Base-by-base conservation (phyloP, 2,329 filamentous ascomycete genomes). In the Diaporthe australafricana region DNA sequence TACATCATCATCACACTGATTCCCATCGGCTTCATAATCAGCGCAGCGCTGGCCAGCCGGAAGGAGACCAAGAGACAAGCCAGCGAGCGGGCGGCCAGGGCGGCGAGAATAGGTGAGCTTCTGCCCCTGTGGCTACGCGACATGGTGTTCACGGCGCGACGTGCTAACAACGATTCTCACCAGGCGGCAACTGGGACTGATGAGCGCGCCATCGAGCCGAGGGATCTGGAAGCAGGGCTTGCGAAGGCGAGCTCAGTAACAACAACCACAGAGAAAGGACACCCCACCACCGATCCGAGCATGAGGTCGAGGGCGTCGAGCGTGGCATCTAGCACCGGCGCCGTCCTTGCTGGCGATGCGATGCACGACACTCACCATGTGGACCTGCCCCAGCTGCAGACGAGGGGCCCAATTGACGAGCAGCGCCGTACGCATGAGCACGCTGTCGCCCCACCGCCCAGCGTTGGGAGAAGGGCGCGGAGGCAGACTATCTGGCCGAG, bases 1-100 rank as follows among this genome's bases (percentile, higher is more conserved):
- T 72, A 70, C 71, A 35, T 67, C 42, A 47, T 72, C 42, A 57
- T 72, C 47, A 42, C 40, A 42, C 20, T 72, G 25, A 27, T 72
- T 30, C 67, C 67, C 30, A 42, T 72, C 32, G 67, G 47, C 57
- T 70, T 72, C 57, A 32, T 70, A 30, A 9, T 30, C 20, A 17
- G 25, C 32, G 67, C 52, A 20, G 56, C 25, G 25, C 50, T 65
- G 42, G 27, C 67, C 8, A 56, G 25, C 12, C 67, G 71, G 42
- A 38, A 70, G 22, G 47, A 45, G 25, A 55, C 66, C 3, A 68
- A 68, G 38, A 30, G 50, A 27, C 66, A 66, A 42, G 45, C 22
- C 30, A 57, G 42, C 67, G 56, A 69, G 53, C 17, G 53, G 2
- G 42, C 30, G 9, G 38, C 53, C 67, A 52, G 53, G 25, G 40